Evolutionary conservation across 1,284 basidiomycete species (phyloP), one percentile per base, ranked within the genome.

Genomic region (Ceratobasidium theobromae): DNA sequence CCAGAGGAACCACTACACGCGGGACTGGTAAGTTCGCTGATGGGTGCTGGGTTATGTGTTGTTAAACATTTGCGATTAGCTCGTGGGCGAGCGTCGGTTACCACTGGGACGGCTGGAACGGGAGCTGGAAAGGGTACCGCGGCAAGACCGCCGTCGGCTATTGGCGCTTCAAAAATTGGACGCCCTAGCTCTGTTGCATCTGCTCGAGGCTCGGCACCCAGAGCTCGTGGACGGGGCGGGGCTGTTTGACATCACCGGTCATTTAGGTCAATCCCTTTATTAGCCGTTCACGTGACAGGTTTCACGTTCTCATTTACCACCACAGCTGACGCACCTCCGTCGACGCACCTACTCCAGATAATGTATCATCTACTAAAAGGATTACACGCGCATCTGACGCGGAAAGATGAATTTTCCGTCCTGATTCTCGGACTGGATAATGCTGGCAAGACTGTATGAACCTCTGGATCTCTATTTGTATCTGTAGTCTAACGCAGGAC

Each of bases 291-390:
- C 62, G 62, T 65, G 62, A 65, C 28, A 25, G 12, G 18, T 35
- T 45, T 6, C 16, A 3, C 14, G 9, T 41, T 53, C 12, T 53
- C 45, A 6, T 28, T 46, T 21, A 30, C 40, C 27, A 62, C 43
- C 43, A 45, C 9, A 45, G 9, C 35, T 11, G n/a, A 8, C 18
- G 6, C 9, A 45, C 6, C 35, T 27, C 35, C 48, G 53, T 21
- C 18, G 11, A 9, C 8, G 16, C 41, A n/a, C n/a, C 21, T 16
- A 25, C 41, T 62, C 45, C 64, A n/a, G 23, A 18, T 23, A 28
- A 91, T 95, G 93, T 96, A 95, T 77, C 92, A 95, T 77, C 84
- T 96, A 46, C 81, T 96, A 72, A 93, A 89, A 72, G 94, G 94
- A 33, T 80, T 96, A 12, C 89, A 95, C 77, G 87, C 91, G 74